Evolutionary conservation across 1,284 basidiomycete genomes (phyloP).

Genomic region (Ganoderma multipileum): DNA sequence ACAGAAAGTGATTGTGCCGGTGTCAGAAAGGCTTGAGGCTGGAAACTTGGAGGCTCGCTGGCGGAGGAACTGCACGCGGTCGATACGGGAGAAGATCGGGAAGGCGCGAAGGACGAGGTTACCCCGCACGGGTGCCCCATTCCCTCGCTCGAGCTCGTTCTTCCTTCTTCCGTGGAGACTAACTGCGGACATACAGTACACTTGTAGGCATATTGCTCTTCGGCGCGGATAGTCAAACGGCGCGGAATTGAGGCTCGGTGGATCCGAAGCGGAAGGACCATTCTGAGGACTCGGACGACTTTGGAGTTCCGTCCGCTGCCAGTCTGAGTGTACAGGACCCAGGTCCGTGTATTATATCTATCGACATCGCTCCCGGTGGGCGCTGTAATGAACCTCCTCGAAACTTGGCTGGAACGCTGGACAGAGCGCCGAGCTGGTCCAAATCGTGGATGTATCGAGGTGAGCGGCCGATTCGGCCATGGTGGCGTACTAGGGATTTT

Average conservation of each 20-base stretch:
- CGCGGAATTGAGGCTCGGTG: not conserved
- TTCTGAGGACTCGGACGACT: not conserved
- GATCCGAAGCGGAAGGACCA: not conserved
- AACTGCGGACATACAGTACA: not conserved
- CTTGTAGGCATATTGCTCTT: not conserved
- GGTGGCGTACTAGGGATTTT: too few species aligned
- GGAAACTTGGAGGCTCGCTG: too few species aligned
- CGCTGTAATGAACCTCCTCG: too few species aligned
- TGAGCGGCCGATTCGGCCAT: too few species aligned
- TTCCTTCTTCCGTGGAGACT: not conserved
- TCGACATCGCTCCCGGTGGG: too few species aligned
- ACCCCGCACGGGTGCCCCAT: not conserved
- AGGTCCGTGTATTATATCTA: too few species aligned
- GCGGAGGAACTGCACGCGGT: not conserved
- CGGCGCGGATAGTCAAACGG: not conserved
- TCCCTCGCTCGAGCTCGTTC: not conserved
- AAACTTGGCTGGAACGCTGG: too few species aligned
- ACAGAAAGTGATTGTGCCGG: not conserved
- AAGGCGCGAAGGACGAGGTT: conserved; percentile 8
- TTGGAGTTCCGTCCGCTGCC: too few species aligned
- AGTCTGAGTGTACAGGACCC: too few species aligned
- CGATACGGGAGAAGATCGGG: not conserved
- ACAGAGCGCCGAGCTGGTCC: too few species aligned
- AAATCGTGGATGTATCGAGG: too few species aligned
- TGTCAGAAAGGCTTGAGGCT: not conserved